These are phyloP conservation scores for Panus rudis DNA, from an alignment of 768 basidiomycete species.

Conservation along the genomic window DNA sequence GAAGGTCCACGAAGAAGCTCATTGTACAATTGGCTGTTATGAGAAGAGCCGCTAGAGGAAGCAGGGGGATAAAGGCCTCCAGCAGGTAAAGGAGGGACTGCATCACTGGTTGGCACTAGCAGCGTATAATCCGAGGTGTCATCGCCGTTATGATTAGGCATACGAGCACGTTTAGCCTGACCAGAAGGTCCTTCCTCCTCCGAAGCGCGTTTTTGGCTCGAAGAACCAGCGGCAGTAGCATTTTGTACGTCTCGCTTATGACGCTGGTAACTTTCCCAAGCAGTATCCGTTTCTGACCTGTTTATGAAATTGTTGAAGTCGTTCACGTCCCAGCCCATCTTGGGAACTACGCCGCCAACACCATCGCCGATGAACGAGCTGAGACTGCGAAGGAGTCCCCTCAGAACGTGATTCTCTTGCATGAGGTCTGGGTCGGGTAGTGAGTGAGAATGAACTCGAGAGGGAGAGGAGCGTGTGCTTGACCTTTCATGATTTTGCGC, in stretches of 20 bases:
- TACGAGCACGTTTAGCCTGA: slow-evolving; percentile 46
- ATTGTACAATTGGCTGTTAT: slow-evolving; percentile 48
- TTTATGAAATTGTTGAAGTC: slow-evolving; percentile 81
- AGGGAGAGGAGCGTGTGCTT: slow-evolving; percentile 4
- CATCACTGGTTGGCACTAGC: slow-evolving; percentile 46
- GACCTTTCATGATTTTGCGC: slow-evolving; percentile 75
- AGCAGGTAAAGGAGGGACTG: slow-evolving; percentile 25
- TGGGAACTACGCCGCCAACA: slow-evolving; percentile 65
- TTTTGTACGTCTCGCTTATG: slow-evolving; percentile 45
- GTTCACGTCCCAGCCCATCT: slow-evolving; percentile 69
- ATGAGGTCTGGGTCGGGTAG: slow-evolving; percentile 56
- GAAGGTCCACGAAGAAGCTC: slow-evolving; percentile 50
- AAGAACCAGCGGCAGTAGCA: slow-evolving; percentile 11
- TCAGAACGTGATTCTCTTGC: slow-evolving; percentile 81
- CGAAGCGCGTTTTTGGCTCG: slow-evolving; percentile 43
- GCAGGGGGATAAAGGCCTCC: slow-evolving; percentile 37
- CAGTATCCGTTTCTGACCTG: slow-evolving; percentile 87
- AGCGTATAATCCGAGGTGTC: slow-evolving; percentile 45
- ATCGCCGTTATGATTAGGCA: slow-evolving; percentile 35
- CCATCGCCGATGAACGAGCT: slow-evolving; percentile 85
- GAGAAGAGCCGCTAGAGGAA: slow-evolving; percentile 32
- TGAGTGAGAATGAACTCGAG: slow-evolving; percentile 5
- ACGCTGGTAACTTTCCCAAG: slow-evolving; percentile 80
- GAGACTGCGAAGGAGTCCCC: slow-evolving; percentile 69
- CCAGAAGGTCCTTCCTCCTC: slow-evolving; percentile 40